These are phyloP conservation scores for Tricholoma terreum DNA, from an alignment of 768 basidiomycete species.

Conservation along the genomic window DNA sequence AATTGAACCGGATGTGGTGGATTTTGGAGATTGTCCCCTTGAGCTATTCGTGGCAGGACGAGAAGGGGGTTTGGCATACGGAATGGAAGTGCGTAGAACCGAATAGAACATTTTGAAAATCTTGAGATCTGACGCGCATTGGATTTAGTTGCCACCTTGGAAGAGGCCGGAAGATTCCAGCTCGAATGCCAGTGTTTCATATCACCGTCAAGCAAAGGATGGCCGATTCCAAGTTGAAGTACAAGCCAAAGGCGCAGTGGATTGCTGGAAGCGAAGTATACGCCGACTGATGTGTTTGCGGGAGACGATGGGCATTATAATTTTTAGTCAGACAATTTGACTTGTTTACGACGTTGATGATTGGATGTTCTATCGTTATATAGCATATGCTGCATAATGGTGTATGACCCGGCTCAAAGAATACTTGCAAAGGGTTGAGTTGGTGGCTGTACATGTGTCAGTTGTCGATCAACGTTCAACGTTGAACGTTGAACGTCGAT, in stretches of 20 bases:
- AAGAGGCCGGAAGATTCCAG: conserved; percentile 49
- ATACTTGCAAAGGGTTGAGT: no score
- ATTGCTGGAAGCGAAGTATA: conserved; percentile 45
- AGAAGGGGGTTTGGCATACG: conserved; percentile 49
- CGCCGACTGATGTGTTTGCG: conserved; percentile 21
- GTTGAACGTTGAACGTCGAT: no score
- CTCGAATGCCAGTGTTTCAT: conserved; percentile 55
- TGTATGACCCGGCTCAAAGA: no score
- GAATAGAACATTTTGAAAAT: background rate
- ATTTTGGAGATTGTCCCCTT: conserved; percentile 65
- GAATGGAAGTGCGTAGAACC: conserved; percentile 48
- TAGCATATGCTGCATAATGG: no score
- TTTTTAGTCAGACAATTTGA: no score
- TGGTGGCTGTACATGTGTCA: no score
- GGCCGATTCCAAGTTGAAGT: conserved; percentile 42
- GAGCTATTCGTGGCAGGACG: conserved; percentile 54
- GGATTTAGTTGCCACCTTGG: conserved; percentile 50
- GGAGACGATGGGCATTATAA: no score
- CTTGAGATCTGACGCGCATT: background rate
- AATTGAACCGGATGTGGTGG: conserved; percentile 55
- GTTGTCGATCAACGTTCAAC: no score
- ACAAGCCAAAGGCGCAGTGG: conserved; percentile 59
- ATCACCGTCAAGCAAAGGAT: conserved; percentile 60
- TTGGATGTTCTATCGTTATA: no score
- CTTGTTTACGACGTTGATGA: no score